phyloP scores from a whole-genome alignment of 768 basidiomycete species.

The Asterophora lycoperdoides region DNA sequence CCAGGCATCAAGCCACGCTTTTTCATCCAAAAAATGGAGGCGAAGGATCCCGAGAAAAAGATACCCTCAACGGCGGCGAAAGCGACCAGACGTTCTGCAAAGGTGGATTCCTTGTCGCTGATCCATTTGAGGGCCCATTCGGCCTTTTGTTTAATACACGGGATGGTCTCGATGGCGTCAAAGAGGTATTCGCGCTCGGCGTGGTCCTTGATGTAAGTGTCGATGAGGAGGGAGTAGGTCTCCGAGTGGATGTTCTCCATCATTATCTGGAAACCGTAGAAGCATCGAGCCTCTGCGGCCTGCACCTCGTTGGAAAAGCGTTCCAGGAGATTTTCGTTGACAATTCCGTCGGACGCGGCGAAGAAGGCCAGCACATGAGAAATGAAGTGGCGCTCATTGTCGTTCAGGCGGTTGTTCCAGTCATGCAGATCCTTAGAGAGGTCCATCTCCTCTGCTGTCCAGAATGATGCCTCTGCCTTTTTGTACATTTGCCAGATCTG shows the following conservation, averaged over 20 bases:
- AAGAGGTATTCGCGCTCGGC: slow-evolving; percentile 77
- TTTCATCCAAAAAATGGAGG: slow-evolving; percentile 95
- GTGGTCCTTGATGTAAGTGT: slow-evolving; percentile 87
- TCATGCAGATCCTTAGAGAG: slow-evolving; percentile 81
- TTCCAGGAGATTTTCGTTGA: slow-evolving; percentile 94
- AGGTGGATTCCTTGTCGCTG: slow-evolving; percentile 70
- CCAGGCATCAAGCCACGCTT: slow-evolving; percentile 98
- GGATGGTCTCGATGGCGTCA: slow-evolving; percentile 90
- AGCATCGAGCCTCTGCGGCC: slow-evolving; percentile 88
- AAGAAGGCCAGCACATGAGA: slow-evolving; percentile 95
- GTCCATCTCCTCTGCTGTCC: slow-evolving; percentile 92
- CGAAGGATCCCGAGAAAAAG: slow-evolving; percentile 94
- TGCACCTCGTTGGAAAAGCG: slow-evolving; percentile 94
- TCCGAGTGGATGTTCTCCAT: slow-evolving; percentile 98
- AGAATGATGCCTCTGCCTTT: slow-evolving; percentile 89
- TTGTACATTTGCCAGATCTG: slow-evolving; percentile 98
- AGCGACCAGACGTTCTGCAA: slow-evolving; percentile 86
- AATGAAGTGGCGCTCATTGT: slow-evolving; percentile 83
- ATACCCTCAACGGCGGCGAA: slow-evolving; percentile 97
- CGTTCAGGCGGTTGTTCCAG: slow-evolving; percentile 79
- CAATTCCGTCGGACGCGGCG: slow-evolving; percentile 93
- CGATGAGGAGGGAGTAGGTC: slow-evolving; percentile 93
- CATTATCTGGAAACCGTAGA: slow-evolving; percentile 99
- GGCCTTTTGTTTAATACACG: slow-evolving; percentile 88
- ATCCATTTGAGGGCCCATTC: slow-evolving; percentile 97